These are phyloP conservation scores for Xylaria acuta DNA, from an alignment of 495 filamentous ascomycete species.

Conservation along the genomic window DNA sequence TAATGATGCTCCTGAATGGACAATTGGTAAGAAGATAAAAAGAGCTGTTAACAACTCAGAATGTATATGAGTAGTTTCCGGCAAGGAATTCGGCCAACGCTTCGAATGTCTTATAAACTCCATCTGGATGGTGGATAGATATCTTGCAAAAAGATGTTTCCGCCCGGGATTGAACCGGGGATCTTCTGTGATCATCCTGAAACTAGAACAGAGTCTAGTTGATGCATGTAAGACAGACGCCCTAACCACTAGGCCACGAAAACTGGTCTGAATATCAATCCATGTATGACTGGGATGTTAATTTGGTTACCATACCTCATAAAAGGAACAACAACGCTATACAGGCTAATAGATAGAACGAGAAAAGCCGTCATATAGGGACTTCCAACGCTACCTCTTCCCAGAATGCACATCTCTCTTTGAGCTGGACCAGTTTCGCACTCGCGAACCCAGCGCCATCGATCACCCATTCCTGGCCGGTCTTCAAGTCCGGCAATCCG, in stretches of 20 bases:
- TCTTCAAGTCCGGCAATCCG: conserved; percentile 53
- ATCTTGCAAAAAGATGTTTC: conserved; percentile 7
- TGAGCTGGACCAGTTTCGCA: conserved; percentile 45
- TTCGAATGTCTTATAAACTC: too few relatives aligned
- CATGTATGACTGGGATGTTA: too few relatives aligned
- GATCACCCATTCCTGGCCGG: conserved; percentile 59
- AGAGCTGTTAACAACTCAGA: too few relatives aligned
- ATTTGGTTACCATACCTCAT: too few relatives aligned
- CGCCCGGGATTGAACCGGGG: conserved; percentile 30
- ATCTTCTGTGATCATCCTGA: conserved; percentile 22
- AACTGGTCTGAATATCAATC: too few relatives aligned
- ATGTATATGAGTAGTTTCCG: too few relatives aligned
- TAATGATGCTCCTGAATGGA: too few relatives aligned
- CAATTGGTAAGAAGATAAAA: too few relatives aligned
- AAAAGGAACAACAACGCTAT: too few relatives aligned
- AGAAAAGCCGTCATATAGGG: conserved; percentile 19
- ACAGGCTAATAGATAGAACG: too few relatives aligned
- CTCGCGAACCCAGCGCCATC: conserved; percentile 50
- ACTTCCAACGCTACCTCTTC: conserved; percentile 39
- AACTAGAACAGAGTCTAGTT: neutral
- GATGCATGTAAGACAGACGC: conserved; percentile 25
- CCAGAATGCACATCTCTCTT: conserved; percentile 62
- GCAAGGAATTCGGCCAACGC: too few relatives aligned
- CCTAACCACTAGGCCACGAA: conserved; percentile 30
- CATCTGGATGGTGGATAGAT: too few relatives aligned